Conservation (phyloP, 2,329 filamentous ascomycete genomes). For the Trichoderma sp. region DNA sequence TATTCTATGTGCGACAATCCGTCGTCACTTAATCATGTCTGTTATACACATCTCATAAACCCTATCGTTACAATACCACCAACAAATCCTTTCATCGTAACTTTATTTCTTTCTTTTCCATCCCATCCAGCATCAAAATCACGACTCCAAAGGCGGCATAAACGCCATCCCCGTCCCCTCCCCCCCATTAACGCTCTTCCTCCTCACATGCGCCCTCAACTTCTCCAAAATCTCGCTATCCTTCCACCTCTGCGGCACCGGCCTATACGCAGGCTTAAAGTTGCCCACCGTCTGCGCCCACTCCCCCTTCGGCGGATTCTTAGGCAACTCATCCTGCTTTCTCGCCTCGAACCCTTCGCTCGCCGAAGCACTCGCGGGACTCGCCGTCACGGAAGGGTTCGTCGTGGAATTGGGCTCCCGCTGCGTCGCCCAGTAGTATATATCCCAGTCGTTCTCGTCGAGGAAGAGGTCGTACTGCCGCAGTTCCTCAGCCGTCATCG, state of each 20-base stretch:
- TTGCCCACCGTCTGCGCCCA: conserved; percentile 96
- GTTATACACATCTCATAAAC: neutral
- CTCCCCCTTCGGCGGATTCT: conserved; percentile 60
- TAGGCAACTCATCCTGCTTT: conserved; percentile 32
- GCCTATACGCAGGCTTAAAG: conserved; percentile 89
- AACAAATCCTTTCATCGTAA: neutral
- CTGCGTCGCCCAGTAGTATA: conserved; percentile 99
- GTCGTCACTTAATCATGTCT: neutral
- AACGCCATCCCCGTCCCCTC: conserved; percentile 53
- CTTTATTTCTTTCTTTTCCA: neutral
- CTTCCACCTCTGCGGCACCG: conserved; percentile 82
- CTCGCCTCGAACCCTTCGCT: neutral
- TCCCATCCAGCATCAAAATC: neutral
- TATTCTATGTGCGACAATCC: neutral
- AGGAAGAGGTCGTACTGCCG: conserved; percentile 87
- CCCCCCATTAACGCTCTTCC: conserved; percentile 47
- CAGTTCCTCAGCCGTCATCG: conserved; percentile 72
- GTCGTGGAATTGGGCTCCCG: conserved; percentile 53
- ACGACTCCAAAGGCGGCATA: conserved; percentile 49
- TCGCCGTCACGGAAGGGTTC: conserved; percentile 33
- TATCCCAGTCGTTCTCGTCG: conserved; percentile 99
- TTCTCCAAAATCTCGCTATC: conserved; percentile 75
- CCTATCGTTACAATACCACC: neutral
- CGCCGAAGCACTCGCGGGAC: conserved; percentile 29
- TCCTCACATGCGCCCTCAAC: conserved; percentile 76